Evolutionary conservation across 2,329 filamentous ascomycete species (phyloP).

Genomic region (Trichoderma breve): DNA sequence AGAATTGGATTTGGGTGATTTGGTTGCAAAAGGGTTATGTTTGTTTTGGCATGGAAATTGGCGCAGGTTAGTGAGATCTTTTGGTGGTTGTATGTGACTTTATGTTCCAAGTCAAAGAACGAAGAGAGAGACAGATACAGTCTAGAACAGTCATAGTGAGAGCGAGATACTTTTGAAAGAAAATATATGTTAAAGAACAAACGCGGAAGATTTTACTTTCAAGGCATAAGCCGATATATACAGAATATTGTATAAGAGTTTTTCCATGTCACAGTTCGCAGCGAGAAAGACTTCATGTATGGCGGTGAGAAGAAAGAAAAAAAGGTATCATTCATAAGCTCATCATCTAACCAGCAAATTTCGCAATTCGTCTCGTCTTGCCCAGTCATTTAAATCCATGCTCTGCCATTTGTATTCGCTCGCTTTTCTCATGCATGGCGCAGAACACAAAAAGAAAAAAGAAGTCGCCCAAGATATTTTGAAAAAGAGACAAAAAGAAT

Average conservation of each 20-base stretch:
- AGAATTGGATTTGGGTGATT: neutral
- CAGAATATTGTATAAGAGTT: neutral
- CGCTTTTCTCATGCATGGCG: neutral
- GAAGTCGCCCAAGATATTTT: neutral
- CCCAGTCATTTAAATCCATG: constrained; percentile 1
- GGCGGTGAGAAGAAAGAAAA: neutral
- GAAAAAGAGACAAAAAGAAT: neutral
- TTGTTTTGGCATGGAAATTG: neutral
- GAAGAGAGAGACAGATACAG: neutral
- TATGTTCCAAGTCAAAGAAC: neutral
- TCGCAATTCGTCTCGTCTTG: neutral
- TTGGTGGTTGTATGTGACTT: neutral
- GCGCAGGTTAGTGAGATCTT: neutral
- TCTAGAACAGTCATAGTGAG: neutral
- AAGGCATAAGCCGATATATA: neutral
- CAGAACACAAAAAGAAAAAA: neutral
- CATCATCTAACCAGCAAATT: neutral
- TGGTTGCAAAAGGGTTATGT: neutral
- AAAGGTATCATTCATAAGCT: constrained; percentile 18
- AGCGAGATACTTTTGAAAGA: neutral
- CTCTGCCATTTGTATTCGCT: neutral
- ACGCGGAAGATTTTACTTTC: neutral
- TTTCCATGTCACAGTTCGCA: neutral
- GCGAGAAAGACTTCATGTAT: neutral
- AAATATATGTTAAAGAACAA: neutral